These are phyloP conservation scores for Rhizophagus clarus DNA, from an alignment of 192 early-diverging fungal genomes.

Conservation along the genomic window DNA sequence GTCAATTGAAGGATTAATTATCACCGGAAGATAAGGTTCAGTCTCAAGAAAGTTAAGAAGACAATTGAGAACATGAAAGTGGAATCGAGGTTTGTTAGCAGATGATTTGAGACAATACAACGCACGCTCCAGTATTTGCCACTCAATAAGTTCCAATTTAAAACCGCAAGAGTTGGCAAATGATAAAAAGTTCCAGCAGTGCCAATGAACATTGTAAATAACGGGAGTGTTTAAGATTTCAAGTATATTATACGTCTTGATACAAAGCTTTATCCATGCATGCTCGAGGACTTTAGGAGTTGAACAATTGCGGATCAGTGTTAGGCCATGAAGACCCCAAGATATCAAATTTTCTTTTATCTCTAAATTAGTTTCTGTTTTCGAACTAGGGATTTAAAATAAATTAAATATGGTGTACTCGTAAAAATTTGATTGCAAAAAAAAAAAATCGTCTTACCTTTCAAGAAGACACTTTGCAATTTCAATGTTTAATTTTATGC, in stretches of 20 bases:
- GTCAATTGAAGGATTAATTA: not conserved
- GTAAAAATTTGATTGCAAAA: not conserved
- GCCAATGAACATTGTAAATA: slow-evolving; percentile 1
- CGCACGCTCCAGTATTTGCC: not conserved
- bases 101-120: not conserved
- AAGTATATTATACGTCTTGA: slow-evolving; percentile 5
- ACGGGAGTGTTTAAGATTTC: not conserved
- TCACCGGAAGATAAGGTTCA: not conserved
- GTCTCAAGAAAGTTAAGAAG: slow-evolving; percentile 5
- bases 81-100: not conserved
- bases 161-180: not conserved
- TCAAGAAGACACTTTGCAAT: slow-evolving; percentile 5
- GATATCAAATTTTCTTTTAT: not conserved
- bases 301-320: not conserved
- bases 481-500: slow-evolving; percentile 6
- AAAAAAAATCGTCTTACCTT: not conserved
- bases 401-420: not conserved
- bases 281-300: not conserved
- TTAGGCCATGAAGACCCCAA: slow-evolving; percentile 8
- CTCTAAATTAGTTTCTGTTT: not conserved
- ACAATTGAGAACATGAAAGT: slow-evolving; percentile 5
- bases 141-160: not conserved
- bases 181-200: not conserved
- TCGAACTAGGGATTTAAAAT: not conserved
- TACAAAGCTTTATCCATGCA: not conserved